phyloP scores from a whole-genome alignment of 23 red algal genomes.

The Gracilaria gracilis region DNA sequence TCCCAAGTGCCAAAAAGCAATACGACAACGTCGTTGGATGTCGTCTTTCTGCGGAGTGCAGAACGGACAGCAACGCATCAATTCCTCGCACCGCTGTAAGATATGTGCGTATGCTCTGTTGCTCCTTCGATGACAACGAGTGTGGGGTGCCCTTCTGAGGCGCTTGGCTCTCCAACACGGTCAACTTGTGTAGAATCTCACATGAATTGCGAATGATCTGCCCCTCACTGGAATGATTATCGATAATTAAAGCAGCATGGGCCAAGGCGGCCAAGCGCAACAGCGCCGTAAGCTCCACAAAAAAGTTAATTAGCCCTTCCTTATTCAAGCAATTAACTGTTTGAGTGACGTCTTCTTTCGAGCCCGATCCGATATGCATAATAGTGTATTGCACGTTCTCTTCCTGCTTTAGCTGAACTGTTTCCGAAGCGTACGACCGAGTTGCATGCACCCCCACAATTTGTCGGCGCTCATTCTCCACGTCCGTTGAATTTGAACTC shows the following conservation, averaged over 20 bases:
- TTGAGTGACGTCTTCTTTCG: conserved; percentile 39
- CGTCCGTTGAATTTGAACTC: conserved; percentile 58
- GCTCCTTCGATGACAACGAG: conserved; percentile 55
- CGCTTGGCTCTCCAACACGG: conserved; percentile 41
- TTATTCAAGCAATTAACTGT: conserved; percentile 55
- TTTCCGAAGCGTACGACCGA: conserved; percentile 35
- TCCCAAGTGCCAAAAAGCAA: conserved; percentile 71
- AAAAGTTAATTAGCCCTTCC: conserved; percentile 56
- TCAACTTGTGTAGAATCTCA: conserved; percentile 59
- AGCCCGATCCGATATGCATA: conserved; percentile 46
- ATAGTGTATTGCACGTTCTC: conserved; percentile 36
- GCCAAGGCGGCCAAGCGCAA: conserved; percentile 63
- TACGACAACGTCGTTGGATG: conserved; percentile 76
- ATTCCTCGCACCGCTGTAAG: conserved; percentile 44
- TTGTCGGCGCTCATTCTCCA: conserved; percentile 55
- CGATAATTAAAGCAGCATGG: conserved; percentile 52
- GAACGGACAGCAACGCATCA: conserved; percentile 40
- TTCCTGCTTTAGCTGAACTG: conserved; percentile 8
- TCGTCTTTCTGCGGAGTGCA: conserved; percentile 58
- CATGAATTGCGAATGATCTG: conserved; percentile 62
- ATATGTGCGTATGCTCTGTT: conserved; percentile 68
- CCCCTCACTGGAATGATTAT: conserved; percentile 46
- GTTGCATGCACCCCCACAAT: conserved; percentile 8
- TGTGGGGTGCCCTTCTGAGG: conserved; percentile 30
- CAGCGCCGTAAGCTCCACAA: conserved; percentile 49